A percentile compares a stretch with the other conserved stretches of the same genome.
phyloP scores from a whole-genome alignment of 345 rosid genomes.

The Lumnitzera racemosa region DNA sequence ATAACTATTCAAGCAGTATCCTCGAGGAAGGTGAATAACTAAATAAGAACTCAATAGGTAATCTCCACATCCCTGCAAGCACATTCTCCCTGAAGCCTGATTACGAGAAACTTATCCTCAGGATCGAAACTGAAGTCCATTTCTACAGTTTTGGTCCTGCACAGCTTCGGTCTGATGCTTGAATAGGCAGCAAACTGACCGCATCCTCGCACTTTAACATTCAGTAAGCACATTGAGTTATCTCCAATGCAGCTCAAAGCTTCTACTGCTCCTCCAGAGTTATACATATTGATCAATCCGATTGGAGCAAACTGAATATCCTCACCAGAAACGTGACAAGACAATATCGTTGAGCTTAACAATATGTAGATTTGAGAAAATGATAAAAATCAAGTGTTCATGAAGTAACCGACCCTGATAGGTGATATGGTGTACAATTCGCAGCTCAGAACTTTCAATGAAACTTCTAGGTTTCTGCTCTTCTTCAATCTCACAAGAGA shows the following conservation, averaged over 20 bases:
- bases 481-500: conserved; percentile 5
- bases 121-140: conserved; percentile 5
- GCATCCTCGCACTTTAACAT: conserved; percentile 3
- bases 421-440: conserved; percentile 38
- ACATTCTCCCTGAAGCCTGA: conserved; percentile 6
- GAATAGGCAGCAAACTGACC: conserved; percentile 11
- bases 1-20: too few species aligned
- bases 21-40: too few species aligned
- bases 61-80: background rate
- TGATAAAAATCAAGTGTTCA: background rate
- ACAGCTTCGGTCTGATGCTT: background rate
- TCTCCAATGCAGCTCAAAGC: background rate
- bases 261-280: conserved; percentile 17
- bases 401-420: conserved; percentile 16
- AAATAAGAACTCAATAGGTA: background rate
- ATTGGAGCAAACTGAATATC: conserved; percentile 16
- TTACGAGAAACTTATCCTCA: conserved; percentile 4
- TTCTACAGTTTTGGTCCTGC: background rate
- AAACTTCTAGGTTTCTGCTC: conserved; percentile 21
- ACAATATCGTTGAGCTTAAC: background rate
- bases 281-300: conserved; percentile 18
- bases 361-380: background rate
- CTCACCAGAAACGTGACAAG: conserved; percentile 3
- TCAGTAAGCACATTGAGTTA: too few species aligned
- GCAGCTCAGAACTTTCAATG: conserved; percentile 22